Evolutionary conservation across 495 filamentous ascomycete genomes (phyloP).

Genomic region (Staphylotrichum longicolle): DNA sequence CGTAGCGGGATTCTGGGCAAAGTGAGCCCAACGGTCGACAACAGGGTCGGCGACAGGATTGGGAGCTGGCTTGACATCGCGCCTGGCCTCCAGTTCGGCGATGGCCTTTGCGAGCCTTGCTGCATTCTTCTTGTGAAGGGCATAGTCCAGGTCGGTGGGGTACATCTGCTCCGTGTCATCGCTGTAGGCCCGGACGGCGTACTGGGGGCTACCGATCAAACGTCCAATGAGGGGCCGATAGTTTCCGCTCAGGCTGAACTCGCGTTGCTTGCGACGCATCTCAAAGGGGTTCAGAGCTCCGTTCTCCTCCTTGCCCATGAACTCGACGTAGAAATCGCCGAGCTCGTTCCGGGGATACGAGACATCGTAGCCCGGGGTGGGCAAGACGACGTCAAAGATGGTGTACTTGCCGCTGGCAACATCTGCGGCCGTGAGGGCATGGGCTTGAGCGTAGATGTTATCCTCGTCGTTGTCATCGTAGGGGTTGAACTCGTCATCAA

Average conservation of each 20-base stretch:
- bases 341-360: conserved; percentile 82
- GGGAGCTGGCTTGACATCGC: conserved; percentile 7
- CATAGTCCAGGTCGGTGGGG: conserved; percentile 63
- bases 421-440: conserved; percentile 71
- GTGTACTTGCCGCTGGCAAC: conserved; percentile 72
- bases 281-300: conserved; percentile 76
- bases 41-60: background rate
- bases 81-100: background rate
- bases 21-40: conserved; percentile 24
- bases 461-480: conserved; percentile 44
- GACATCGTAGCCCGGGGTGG: conserved; percentile 88
- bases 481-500: conserved; percentile 55
- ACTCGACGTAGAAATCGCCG: conserved; percentile 71
- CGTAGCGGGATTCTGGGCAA: conserved; percentile 23
- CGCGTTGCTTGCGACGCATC: conserved; percentile 83
- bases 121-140: conserved; percentile 29
- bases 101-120: conserved; percentile 15
- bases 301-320: conserved; percentile 77
- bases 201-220: conserved; percentile 54
- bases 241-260: conserved; percentile 81
- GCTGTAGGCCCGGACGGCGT: conserved; percentile 65
- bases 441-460: conserved; percentile 69
- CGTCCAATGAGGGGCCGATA: conserved; percentile 83
- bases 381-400: conserved; percentile 90
- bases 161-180: conserved; percentile 79